Percentiles rank a stretch among this genome's conserved stretches.
Evolutionary conservation across 2,329 filamentous ascomycete genomes (phyloP).

Genomic region (Lithohypha guttulata): DNA sequence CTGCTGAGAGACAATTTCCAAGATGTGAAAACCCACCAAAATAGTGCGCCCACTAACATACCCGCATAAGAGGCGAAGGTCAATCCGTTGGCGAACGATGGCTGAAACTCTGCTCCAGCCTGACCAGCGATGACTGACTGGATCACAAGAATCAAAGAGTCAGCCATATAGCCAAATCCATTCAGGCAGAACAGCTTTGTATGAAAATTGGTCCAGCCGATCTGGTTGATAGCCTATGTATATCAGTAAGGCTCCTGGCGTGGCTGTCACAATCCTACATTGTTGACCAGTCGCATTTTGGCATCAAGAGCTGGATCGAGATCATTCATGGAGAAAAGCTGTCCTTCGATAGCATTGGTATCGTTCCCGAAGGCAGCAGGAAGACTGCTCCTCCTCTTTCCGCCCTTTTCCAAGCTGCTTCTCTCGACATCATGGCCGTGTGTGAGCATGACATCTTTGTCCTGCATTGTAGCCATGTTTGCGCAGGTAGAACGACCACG

Average conservation of each 20-base stretch:
- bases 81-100: constrained; percentile 20
- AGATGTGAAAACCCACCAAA: constrained; percentile 67
- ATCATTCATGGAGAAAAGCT: constrained; percentile 20
- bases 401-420: too few species aligned
- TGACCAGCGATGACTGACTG: constrained; percentile 18
- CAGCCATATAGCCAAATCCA: constrained; percentile 44
- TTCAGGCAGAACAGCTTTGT: constrained; percentile 52
- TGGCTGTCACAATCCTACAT: constrained; percentile 20
- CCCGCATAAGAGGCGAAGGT: constrained; percentile 34
- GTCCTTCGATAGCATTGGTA: too few species aligned
- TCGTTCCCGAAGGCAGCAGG: too few species aligned
- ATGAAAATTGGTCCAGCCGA: constrained; percentile 51
- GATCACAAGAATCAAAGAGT: constrained; percentile 27
- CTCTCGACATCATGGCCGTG: too few species aligned
- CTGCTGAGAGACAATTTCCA: too few species aligned
- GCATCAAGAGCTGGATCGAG: constrained; percentile 30
- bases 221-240: constrained; percentile 39
- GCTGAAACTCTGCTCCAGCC: constrained; percentile 17
- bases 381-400: too few species aligned
- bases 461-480: too few species aligned
- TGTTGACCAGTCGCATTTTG: constrained; percentile 32
- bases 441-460: too few species aligned
- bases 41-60: constrained; percentile 40
- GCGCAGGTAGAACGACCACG: too few species aligned
- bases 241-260: neutral